Percentiles rank a stretch among this genome's conserved stretches.
phyloP scores from a whole-genome alignment of 1,284 basidiomycete genomes.

The Wallemia ichthyophaga region DNA sequence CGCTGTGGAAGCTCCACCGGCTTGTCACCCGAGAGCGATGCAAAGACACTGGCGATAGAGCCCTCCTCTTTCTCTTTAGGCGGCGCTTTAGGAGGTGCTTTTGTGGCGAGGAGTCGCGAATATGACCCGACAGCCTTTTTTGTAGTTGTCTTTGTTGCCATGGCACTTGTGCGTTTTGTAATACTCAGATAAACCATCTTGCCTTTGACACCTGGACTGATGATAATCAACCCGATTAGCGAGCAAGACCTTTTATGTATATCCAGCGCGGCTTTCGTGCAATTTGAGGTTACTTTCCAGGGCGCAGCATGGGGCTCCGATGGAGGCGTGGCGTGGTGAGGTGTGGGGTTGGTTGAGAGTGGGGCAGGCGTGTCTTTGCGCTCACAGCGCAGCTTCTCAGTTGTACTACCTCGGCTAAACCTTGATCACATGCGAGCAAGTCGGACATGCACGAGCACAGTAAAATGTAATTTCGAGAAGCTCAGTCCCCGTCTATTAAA shows the following conservation, averaged over 20 bases:
- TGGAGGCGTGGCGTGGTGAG: neutral
- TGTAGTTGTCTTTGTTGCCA: too few relatives aligned
- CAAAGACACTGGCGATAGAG: constrained; percentile 28
- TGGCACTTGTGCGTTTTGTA: too few relatives aligned
- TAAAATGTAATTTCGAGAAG: too few relatives aligned
- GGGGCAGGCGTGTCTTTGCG: too few relatives aligned
- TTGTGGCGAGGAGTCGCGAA: neutral
- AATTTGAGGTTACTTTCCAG: neutral
- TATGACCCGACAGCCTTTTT: too few relatives aligned
- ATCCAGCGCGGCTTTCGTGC: neutral
- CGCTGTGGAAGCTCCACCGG: constrained; percentile 22
- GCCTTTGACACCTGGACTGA: too few relatives aligned
- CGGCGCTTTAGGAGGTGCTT: neutral
- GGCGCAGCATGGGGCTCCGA: neutral
- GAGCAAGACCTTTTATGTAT: neutral
- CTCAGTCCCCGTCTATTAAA: too few relatives aligned
- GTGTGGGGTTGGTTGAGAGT: too few relatives aligned
- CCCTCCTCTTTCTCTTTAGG: constrained; percentile 11
- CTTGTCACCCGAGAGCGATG: constrained; percentile 22
- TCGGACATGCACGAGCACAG: too few relatives aligned
- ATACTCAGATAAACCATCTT: too few relatives aligned
- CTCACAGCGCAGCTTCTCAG: neutral
- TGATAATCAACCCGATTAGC: too few relatives aligned
- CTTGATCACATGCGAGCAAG: too few relatives aligned
- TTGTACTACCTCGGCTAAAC: neutral